Conservation (phyloP, 2,329 filamentous ascomycete genomes). For the Magnaporthiopsis rhizophila region DNA sequence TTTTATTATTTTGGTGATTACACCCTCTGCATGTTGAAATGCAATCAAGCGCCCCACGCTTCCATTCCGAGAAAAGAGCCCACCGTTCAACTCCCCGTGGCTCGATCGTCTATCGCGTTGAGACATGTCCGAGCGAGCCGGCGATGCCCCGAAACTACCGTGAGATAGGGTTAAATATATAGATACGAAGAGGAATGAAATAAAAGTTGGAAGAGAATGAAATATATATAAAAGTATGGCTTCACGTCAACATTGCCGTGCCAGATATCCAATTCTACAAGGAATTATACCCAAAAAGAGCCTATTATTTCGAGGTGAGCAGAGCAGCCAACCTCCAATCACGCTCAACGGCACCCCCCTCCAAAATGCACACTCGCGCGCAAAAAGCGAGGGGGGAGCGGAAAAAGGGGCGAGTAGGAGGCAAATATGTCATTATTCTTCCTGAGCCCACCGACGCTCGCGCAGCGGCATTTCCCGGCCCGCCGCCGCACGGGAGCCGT, state of each 20-base stretch:
- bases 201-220: neutral
- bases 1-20: neutral
- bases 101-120: neutral
- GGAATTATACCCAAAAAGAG: no score
- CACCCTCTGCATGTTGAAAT: neutral
- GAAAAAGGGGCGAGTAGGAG: neutral
- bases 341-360: no score
- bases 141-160: neutral
- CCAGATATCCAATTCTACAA: neutral
- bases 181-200: neutral
- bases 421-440: conserved; percentile 19
- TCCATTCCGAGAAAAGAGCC: neutral
- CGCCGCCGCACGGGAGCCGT: conserved; percentile 47
- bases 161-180: neutral
- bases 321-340: no score
- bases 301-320: no score
- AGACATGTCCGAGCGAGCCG: neutral
- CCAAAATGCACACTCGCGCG: no score
- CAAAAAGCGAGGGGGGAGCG: neutral
- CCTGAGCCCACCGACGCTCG: conserved; percentile 71
- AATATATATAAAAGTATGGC: neutral
- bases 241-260: neutral
- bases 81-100: neutral
- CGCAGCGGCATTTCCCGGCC: conserved; percentile 61
- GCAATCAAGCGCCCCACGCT: neutral